These are phyloP conservation scores for Cornus kousa DNA, from an alignment of 148 eudicot genomes.

Conservation along the genomic window DNA sequence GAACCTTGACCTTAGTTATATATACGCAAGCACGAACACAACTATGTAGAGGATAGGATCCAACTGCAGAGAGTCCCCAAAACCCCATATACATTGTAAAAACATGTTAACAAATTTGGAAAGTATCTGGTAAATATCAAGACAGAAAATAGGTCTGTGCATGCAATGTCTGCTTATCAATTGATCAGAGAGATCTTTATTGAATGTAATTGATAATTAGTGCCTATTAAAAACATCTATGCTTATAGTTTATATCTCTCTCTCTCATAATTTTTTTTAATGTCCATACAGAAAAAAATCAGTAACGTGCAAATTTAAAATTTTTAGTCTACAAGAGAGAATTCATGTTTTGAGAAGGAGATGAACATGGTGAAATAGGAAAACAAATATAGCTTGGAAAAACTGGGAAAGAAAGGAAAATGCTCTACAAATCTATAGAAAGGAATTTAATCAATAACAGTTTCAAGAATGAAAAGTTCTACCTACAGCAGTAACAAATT, in stretches of 20 bases:
- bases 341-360: neutral
- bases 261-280: too few species aligned
- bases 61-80: too few species aligned
- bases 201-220: too few species aligned
- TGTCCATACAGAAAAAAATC: neutral
- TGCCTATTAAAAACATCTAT: too few species aligned
- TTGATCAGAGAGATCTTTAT: too few species aligned
- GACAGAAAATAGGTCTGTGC: neutral
- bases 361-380: neutral
- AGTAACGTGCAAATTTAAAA: neutral
- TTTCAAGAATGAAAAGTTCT: neutral
- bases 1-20: too few species aligned
- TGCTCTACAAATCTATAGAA: too few species aligned
- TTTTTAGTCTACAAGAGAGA: neutral
- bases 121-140: neutral
- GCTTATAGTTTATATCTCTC: neutral
- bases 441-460: too few species aligned
- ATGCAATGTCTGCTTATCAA: neutral
- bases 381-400: neutral
- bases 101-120: too few species aligned
- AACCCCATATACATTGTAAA: too few species aligned
- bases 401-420: neutral
- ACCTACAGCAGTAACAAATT: neutral
- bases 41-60: too few species aligned
- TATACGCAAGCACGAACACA: too few species aligned